Evolutionary conservation across 2,329 filamentous ascomycete genomes (phyloP).

Genomic region (Ophiocordyceps camponoti-saundersi): DNA sequence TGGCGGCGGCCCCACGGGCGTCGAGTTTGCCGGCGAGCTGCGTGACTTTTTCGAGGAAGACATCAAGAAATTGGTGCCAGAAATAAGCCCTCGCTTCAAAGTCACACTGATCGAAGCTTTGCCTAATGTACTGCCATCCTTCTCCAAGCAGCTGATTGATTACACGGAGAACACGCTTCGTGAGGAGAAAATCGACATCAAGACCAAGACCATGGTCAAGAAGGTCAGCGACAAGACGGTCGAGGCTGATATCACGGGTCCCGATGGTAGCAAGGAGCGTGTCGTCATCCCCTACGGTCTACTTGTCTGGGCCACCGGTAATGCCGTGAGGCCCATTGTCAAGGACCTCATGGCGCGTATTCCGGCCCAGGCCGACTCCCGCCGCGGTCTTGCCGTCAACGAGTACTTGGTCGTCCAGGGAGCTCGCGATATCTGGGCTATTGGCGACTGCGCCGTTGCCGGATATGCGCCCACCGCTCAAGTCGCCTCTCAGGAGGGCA

Average conservation of each 20-base stretch:
- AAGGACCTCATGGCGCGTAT: constrained; percentile 86
- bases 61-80: constrained; percentile 93
- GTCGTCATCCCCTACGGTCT: constrained; percentile 84
- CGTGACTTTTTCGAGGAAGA: constrained; percentile 99
- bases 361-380: constrained; percentile 85
- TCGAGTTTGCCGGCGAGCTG: constrained; percentile 95
- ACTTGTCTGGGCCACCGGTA: constrained; percentile 96
- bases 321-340: constrained; percentile 77
- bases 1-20: constrained; percentile 85
- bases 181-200: constrained; percentile 94
- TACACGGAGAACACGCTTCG: constrained; percentile 99
- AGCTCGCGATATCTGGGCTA: constrained; percentile 91
- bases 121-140: constrained; percentile 91
- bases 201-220: constrained; percentile 98
- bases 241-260: constrained; percentile 68
- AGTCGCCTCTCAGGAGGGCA: constrained; percentile 88
- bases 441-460: constrained; percentile 92
- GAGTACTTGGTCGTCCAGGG: constrained; percentile 98
- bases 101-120: constrained; percentile 95
- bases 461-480: constrained; percentile 97
- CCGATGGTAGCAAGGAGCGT: constrained; percentile 69
- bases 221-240: constrained; percentile 85
- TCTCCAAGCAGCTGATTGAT: constrained; percentile 97
- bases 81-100: constrained; percentile 88
- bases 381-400: constrained; percentile 89